Conservation (phyloP, 1,284 basidiomycete species). For the Caloboletus firmus region DNA sequence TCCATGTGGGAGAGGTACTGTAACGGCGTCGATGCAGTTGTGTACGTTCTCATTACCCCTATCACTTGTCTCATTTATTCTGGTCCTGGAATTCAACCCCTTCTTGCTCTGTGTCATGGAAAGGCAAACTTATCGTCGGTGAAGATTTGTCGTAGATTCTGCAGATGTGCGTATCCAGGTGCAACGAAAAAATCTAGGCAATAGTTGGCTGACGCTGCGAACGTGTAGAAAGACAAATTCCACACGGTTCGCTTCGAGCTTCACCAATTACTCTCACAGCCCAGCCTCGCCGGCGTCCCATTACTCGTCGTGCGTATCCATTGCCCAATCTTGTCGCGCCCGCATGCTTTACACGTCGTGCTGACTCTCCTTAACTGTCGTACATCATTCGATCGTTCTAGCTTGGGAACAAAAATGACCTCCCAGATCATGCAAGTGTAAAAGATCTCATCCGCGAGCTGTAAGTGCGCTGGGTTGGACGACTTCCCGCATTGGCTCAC, state of each 20-base stretch:
- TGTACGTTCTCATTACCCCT: slow-evolving; percentile 55
- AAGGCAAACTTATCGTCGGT: slow-evolving; percentile 8
- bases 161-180: slow-evolving; percentile 61
- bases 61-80: neutral
- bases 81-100: neutral
- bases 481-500: neutral
- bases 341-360: neutral
- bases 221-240: slow-evolving; percentile 67
- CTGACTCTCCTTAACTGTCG: neutral
- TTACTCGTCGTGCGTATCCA: slow-evolving; percentile 71
- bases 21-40: slow-evolving; percentile 89
- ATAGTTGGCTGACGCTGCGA: slow-evolving; percentile 8
- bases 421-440: slow-evolving; percentile 76
- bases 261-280: slow-evolving; percentile 79
- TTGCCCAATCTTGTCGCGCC: neutral
- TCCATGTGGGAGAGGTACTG: slow-evolving; percentile 96
- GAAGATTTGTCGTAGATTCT: slow-evolving; percentile 90
- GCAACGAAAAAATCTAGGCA: neutral
- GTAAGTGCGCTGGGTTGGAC: slow-evolving; percentile 43
- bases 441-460: slow-evolving; percentile 85
- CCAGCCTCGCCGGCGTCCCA: slow-evolving; percentile 77
- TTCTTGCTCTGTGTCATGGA: slow-evolving; percentile 13
- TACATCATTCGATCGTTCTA: slow-evolving; percentile 28
- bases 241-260: slow-evolving; percentile 88
- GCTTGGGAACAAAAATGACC: slow-evolving; percentile 95